Evolutionary conservation across 129 eudicot species (phyloP).

Genomic region (Lactuca saligna): DNA sequence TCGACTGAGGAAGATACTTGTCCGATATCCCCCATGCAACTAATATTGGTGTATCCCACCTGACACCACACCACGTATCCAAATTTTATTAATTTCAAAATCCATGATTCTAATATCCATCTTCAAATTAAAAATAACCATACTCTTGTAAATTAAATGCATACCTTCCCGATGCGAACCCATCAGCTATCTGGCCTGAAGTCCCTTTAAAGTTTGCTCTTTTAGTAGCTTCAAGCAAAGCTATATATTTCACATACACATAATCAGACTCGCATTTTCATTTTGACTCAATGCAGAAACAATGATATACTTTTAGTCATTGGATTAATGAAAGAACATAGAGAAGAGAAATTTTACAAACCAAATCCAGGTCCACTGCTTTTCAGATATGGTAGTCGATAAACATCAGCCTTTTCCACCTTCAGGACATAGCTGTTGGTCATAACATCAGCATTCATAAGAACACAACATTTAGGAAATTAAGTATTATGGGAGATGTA

Average conservation of each 20-base stretch:
- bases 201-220: conserved; percentile 67
- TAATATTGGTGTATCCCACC: conserved; percentile 83
- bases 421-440: conserved; percentile 89
- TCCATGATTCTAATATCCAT: conserved; percentile 1
- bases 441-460: conserved; percentile 28
- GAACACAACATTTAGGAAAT: conserved; percentile 17
- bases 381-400: conserved; percentile 81
- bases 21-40: conserved; percentile 98
- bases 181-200: conserved; percentile 71
- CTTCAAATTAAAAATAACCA: not conserved
- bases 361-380: conserved; percentile 99
- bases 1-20: conserved; percentile 87
- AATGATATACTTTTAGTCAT: not conserved
- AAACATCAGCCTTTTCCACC: conserved; percentile 98
- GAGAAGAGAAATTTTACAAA: conserved; percentile 38
- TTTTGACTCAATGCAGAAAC: not conserved
- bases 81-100: conserved; percentile 7
- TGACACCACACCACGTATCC: conserved; percentile 26
- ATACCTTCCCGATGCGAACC: conserved; percentile 88
- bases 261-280: not conserved
- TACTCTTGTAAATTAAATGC: not conserved
- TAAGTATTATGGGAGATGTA: not conserved
- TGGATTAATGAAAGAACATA: not conserved
- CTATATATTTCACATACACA: conserved; percentile 39
- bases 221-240: conserved; percentile 89